Conservation (phyloP, 495 filamentous ascomycete species). For the Sabuloglossum arenarium region DNA sequence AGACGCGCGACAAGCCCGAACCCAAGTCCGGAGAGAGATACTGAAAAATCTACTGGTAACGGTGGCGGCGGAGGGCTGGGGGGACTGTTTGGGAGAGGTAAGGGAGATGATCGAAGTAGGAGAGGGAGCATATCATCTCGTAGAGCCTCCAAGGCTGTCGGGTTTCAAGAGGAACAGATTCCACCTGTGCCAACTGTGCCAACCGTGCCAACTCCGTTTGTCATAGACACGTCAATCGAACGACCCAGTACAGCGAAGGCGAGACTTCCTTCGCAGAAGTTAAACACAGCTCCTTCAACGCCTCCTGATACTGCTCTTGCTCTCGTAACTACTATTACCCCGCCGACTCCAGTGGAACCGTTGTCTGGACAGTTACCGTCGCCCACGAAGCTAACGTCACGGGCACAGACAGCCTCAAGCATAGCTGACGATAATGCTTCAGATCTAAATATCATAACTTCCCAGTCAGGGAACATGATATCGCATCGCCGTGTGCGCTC, state of each 20-base stretch:
- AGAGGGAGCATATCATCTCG: constrained; percentile 1
- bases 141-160: background rate
- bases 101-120: constrained; percentile 1
- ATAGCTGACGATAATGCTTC: background rate
- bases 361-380: background rate
- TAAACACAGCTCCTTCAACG: constrained; percentile 18
- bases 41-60: background rate
- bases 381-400: background rate
- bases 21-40: constrained; percentile 1
- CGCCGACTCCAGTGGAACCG: constrained; percentile 22
- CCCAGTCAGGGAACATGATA: constrained; percentile 52
- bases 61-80: background rate
- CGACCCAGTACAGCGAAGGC: background rate
- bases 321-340: constrained; percentile 31
- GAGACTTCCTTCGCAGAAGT: background rate
- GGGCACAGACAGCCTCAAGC: background rate
- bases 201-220: background rate
- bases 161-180: background rate
- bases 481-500: constrained; percentile 47
- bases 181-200: background rate
- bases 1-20: constrained; percentile 2
- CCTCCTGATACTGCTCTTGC: constrained; percentile 21
- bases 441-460: constrained; percentile 9
- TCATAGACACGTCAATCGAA: background rate
- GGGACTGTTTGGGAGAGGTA: background rate